Conservation (phyloP, 2,329 filamentous ascomycete genomes). For the Fusarium liriodendri region DNA sequence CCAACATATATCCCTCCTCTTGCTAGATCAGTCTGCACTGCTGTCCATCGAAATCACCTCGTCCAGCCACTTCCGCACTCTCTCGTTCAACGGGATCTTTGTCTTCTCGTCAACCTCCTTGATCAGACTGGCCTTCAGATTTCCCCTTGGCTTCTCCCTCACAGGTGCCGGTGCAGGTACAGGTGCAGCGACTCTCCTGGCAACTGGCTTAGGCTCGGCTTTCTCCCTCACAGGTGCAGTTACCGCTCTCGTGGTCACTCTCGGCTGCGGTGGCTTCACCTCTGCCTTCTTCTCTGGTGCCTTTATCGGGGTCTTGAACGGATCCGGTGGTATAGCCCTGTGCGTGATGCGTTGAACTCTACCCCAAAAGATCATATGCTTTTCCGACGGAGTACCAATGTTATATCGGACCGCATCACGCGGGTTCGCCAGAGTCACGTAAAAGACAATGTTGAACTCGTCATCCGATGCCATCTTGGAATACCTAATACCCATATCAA, state of each 20-base stretch:
- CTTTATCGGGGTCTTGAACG: not conserved
- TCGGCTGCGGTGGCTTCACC: not conserved
- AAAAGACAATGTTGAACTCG: constrained; percentile 33
- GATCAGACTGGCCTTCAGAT: constrained; percentile 28
- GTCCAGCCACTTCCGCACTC: constrained; percentile 37
- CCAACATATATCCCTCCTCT: constrained; percentile 12
- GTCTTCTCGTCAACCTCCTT: constrained; percentile 38
- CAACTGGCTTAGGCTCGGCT: not conserved
- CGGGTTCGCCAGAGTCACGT: not conserved
- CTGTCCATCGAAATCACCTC: constrained; percentile 25
- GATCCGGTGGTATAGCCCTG: constrained; percentile 23
- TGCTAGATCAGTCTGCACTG: not conserved
- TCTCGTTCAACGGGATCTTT: constrained; percentile 36
- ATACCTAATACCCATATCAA: constrained; percentile 34
- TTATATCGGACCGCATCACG: constrained; percentile 15
- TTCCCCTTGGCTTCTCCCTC: constrained; percentile 7
- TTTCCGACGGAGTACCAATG: not conserved
- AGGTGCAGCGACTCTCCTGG: not conserved
- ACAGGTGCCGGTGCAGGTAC: constrained; percentile 4
- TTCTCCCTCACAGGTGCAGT: not conserved
- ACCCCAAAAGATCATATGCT: constrained; percentile 30
- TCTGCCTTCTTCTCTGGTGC: not conserved
- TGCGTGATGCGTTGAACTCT: constrained; percentile 19
- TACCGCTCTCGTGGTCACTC: not conserved
- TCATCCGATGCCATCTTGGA: constrained; percentile 22